Percentiles rank a stretch among this genome's conserved stretches.
Evolutionary conservation across 2,329 filamentous ascomycete genomes (phyloP).

Genomic region (Clonostachys rosea): DNA sequence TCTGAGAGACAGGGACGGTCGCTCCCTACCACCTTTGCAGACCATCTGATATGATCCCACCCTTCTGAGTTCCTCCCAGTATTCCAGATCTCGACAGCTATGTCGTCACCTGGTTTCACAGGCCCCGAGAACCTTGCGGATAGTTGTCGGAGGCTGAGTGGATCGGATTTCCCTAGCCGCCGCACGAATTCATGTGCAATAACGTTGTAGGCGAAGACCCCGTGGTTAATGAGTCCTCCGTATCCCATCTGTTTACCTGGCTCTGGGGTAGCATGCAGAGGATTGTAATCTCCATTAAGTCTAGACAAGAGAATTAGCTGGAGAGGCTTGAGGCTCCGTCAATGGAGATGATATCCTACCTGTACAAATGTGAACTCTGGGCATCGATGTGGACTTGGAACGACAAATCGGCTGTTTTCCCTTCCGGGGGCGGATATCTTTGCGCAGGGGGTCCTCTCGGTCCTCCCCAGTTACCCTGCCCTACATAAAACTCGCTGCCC

Average conservation of each 20-base stretch:
- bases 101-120: slow-evolving; percentile 5
- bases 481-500: slow-evolving; percentile 62
- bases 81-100: slow-evolving; percentile 3
- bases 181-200: slow-evolving; percentile 57
- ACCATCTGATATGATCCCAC: slow-evolving; percentile 1
- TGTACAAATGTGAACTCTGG: slow-evolving; percentile 4
- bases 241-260: slow-evolving; percentile 79
- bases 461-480: slow-evolving; percentile 45
- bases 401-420: not conserved
- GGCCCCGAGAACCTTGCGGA: slow-evolving; percentile 5
- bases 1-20: slow-evolving; percentile 2
- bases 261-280: slow-evolving; percentile 73
- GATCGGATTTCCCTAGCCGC: not conserved
- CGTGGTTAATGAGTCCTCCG: slow-evolving; percentile 76
- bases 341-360: not conserved
- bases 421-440: not conserved
- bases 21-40: not conserved
- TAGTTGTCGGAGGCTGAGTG: slow-evolving; percentile 4
- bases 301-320: slow-evolving; percentile 15
- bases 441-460: slow-evolving; percentile 1
- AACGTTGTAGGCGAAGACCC: slow-evolving; percentile 74
- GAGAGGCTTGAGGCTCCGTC: too few relatives aligned
- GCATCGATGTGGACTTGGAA: not conserved
- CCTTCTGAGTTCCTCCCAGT: not conserved
- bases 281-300: slow-evolving; percentile 83